Percentiles rank a stretch among this genome's conserved stretches.
These are phyloP conservation scores for Epichloe aotearoae DNA, from an alignment of 2,329 filamentous ascomycete genomes.

Conservation along the genomic window DNA sequence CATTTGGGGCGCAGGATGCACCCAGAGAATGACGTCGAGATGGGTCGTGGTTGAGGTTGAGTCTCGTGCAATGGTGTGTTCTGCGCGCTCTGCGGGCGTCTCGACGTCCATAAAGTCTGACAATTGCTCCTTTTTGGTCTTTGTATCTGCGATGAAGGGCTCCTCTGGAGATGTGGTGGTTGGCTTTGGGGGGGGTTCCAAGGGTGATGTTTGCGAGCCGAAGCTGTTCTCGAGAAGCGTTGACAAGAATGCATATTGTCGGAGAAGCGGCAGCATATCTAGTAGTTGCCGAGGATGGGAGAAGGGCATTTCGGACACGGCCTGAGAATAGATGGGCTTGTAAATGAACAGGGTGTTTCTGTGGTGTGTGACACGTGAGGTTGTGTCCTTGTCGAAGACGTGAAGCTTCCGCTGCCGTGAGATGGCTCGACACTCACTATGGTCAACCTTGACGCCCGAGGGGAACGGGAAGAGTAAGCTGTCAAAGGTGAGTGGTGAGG, in stretches of 20 bases:
- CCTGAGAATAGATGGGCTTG: slow-evolving; percentile 58
- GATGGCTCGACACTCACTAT: slow-evolving; percentile 45
- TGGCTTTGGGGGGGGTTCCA: not conserved
- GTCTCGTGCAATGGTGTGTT: not conserved
- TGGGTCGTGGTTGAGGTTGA: slow-evolving; percentile 10
- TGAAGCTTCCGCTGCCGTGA: slow-evolving; percentile 33
- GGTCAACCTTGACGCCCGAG: slow-evolving; percentile 35
- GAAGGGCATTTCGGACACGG: slow-evolving; percentile 57
- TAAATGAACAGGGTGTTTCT: slow-evolving; percentile 54
- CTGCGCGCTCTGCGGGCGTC: too few species aligned
- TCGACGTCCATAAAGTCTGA: slow-evolving; percentile 16
- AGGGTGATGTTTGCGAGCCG: slow-evolving; percentile 18
- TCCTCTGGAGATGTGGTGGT: not conserved
- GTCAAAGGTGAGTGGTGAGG: slow-evolving; percentile 39
- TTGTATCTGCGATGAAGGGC: slow-evolving; percentile 3
- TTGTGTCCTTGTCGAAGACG: slow-evolving; percentile 22
- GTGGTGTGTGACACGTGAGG: slow-evolving; percentile 25
- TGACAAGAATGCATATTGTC: slow-evolving; percentile 63
- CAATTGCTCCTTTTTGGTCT: slow-evolving; percentile 20
- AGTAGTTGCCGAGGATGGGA: slow-evolving; percentile 66
- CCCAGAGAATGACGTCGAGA: slow-evolving; percentile 40
- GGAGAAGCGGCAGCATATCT: slow-evolving; percentile 56
- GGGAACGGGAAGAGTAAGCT: slow-evolving; percentile 41
- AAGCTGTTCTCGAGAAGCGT: slow-evolving; percentile 52
- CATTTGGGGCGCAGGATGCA: slow-evolving; percentile 34